Percentiles rank a stretch among this genome's conserved stretches.
Evolutionary conservation across 495 filamentous ascomycete genomes (phyloP).

Genomic region (Trichoderma parareesei): DNA sequence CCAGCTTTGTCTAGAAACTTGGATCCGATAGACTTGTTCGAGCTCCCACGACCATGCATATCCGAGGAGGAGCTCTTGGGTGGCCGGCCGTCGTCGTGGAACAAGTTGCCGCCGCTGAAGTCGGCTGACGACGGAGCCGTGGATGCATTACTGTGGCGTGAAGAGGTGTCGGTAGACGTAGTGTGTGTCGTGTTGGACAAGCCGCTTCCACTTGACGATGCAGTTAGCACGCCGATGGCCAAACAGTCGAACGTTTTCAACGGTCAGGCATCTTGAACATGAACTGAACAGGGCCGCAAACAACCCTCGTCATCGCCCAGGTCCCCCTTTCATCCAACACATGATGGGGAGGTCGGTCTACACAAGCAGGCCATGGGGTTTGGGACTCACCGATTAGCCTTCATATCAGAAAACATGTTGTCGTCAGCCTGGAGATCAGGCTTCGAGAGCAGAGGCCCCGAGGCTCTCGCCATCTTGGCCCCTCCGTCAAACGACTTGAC

Average conservation of each 20-base stretch:
- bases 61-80: background rate
- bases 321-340: background rate
- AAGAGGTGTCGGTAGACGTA: constrained; percentile 56
- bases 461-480: constrained; percentile 22
- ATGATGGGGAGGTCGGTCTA: constrained; percentile 11
- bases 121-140: constrained; percentile 68
- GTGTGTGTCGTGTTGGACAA: constrained; percentile 57
- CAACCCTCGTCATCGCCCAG: no score
- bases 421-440: constrained; percentile 34
- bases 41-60: constrained; percentile 7
- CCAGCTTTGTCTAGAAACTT: constrained; percentile 58
- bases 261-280: background rate
- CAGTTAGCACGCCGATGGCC: constrained; percentile 18
- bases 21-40: constrained; percentile 28
- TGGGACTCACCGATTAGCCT: constrained; percentile 44
- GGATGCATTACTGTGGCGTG: constrained; percentile 63
- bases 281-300: no score
- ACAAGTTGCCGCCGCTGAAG: constrained; percentile 22
- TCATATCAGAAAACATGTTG: constrained; percentile 49
- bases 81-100: background rate
- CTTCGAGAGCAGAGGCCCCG: constrained; percentile 15
- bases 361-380: constrained; percentile 7
- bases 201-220: constrained; percentile 47
- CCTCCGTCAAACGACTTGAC: constrained; percentile 37
- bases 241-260: background rate